These are phyloP conservation scores for Triangularia setosa DNA, from an alignment of 2,329 filamentous ascomycete species.

Conservation along the genomic window DNA sequence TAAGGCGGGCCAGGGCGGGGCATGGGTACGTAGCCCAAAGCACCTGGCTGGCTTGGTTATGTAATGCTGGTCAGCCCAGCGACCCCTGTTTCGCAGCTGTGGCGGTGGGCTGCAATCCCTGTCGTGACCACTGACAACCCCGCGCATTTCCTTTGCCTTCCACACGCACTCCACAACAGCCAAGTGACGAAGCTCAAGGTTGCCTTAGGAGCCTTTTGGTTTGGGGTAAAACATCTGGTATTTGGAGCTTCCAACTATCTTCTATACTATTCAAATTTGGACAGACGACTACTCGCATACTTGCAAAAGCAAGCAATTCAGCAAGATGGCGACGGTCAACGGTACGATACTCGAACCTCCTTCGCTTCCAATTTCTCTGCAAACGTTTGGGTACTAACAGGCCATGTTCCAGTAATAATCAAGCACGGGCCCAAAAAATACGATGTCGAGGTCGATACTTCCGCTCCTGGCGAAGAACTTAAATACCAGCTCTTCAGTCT, in stretches of 20 bases:
- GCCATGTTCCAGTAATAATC: slow-evolving; percentile 64
- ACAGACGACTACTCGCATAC: neutral
- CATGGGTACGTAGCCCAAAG: neutral
- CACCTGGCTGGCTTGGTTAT: neutral
- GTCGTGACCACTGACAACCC: slow-evolving; percentile 4
- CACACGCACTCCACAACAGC: slow-evolving; percentile 14
- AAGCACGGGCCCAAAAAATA: slow-evolving; percentile 96
- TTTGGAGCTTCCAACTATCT: neutral
- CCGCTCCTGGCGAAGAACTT: slow-evolving; percentile 83
- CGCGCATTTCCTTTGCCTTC: slow-evolving; percentile 21
- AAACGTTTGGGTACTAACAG: slow-evolving; percentile 18
- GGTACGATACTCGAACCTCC: slow-evolving; percentile 12
- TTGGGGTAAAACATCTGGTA: neutral
- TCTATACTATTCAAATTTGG: neutral
- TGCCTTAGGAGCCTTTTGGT: neutral
- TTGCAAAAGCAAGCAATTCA: neutral
- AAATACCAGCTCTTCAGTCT: slow-evolving; percentile 95
- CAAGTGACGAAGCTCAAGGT: slow-evolving; percentile 4
- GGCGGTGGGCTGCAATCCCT: neutral
- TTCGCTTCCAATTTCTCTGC: neutral
- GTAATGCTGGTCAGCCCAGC: neutral
- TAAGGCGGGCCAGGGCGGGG: slow-evolving; percentile 8
- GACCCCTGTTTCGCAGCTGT: neutral
- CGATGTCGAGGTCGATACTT: slow-evolving; percentile 84
- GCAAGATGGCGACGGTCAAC: slow-evolving; percentile 22